Evolutionary conservation across 352 stramenopile genomes (phyloP).

Genomic region (Peronospora belbahrii): DNA sequence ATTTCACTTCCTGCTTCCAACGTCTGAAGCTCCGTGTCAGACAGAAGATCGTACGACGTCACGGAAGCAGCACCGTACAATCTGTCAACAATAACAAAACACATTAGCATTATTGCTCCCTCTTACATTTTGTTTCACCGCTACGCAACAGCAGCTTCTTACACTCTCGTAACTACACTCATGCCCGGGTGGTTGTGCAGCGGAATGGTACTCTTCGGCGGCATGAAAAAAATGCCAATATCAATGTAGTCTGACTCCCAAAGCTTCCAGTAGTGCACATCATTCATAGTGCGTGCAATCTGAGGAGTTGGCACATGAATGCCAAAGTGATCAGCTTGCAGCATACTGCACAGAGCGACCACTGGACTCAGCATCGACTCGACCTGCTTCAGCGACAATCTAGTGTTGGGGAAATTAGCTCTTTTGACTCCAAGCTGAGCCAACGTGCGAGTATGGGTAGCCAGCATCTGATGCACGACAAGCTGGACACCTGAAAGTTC

Average conservation of each 20-base stretch:
- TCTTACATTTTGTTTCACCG: background rate
- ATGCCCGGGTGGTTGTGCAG: conserved; percentile 81
- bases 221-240: conserved; percentile 84
- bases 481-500: conserved; percentile 57
- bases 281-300: conserved; percentile 60
- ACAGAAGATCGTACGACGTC: conserved; percentile 65
- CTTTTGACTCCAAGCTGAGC: conserved; percentile 36
- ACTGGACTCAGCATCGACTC: conserved; percentile 57
- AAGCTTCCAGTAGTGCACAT: conserved; percentile 83
- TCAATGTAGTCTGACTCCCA: conserved; percentile 80
- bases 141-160: conserved; percentile 10
- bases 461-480: conserved; percentile 59
- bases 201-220: conserved; percentile 61
- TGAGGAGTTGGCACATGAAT: conserved; percentile 59
- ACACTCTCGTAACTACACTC: conserved; percentile 80
- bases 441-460: conserved; percentile 59
- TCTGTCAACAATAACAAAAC: conserved; percentile 23
- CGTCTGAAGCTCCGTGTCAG: conserved; percentile 29
- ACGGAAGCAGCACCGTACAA: conserved; percentile 68
- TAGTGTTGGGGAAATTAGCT: conserved; percentile 56
- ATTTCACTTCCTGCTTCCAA: conserved; percentile 27
- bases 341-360: conserved; percentile 43
- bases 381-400: conserved; percentile 65
- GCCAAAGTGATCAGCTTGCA: conserved; percentile 58
- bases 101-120: background rate